Conservation (phyloP, 2,329 filamentous ascomycete species). For the Curvularia lunata region DNA sequence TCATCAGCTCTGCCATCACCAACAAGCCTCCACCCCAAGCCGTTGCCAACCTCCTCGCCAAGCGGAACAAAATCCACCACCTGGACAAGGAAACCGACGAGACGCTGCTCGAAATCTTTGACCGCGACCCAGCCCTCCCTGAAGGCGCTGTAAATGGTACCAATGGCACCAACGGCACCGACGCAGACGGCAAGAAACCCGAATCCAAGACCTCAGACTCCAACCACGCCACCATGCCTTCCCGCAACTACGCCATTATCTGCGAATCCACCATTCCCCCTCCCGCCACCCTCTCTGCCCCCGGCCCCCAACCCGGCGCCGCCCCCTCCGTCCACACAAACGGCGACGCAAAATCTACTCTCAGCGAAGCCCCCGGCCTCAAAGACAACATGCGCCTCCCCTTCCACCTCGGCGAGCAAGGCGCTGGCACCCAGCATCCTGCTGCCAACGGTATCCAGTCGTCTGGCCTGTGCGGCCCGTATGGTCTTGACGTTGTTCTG, state of each 20-base stretch:
- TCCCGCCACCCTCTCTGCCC: constrained; percentile 21
- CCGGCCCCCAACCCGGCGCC: constrained; percentile 33
- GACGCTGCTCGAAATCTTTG: constrained; percentile 67
- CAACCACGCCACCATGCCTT: constrained; percentile 86
- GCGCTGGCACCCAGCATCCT: constrained; percentile 77
- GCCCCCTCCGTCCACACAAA: constrained; percentile 30
- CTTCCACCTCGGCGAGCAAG: constrained; percentile 77
- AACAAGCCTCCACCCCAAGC: constrained; percentile 71
- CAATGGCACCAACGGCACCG: constrained; percentile 32
- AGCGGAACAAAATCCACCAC: constrained; percentile 70
- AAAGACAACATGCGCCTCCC: constrained; percentile 69
- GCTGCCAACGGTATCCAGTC: constrained; percentile 62
- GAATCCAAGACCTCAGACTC: constrained; percentile 67
- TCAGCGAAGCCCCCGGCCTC: constrained; percentile 32
- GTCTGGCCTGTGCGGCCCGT: constrained; percentile 53
- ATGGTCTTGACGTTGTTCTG: constrained; percentile 57
- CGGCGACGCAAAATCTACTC: constrained; percentile 37
- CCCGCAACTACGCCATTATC: constrained; percentile 69
- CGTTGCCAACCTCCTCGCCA: constrained; percentile 68
- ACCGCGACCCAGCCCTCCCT: constrained; percentile 60
- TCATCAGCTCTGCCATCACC: constrained; percentile 69
- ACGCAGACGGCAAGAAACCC: constrained; percentile 27
- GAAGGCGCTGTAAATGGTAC: constrained; percentile 19
- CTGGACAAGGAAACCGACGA: constrained; percentile 68
- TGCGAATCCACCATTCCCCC: constrained; percentile 55